Base-by-base conservation (phyloP, 75 land plant genomes). In the Pseudotsuga menziesii region DNA sequence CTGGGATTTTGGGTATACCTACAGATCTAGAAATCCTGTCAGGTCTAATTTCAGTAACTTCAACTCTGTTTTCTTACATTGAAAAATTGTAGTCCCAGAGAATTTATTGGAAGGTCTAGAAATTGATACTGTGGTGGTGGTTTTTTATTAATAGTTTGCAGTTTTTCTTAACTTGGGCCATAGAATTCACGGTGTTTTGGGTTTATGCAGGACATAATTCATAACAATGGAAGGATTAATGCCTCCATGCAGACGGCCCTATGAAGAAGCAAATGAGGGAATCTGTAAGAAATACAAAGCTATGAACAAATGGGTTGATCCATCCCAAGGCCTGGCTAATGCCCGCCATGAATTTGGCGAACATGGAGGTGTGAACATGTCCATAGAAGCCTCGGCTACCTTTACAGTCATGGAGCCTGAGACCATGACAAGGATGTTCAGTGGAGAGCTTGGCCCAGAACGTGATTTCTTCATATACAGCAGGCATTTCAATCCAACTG, bases 361-460 rank as follows among this genome's bases (percentile, higher is more conserved):
- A 81, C 95, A 95, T 78, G 98, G 98, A n/a, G 98, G 98, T 69
- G 96, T 95, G 55, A 95, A 95, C 80, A 95, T 95, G 98, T 92
- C 95, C 59, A 95, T 95, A 77, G 98, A 95, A 77, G 95, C 95
- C 19, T 92, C 95, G 4, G 87, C 95, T 58, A 95, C 98, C 32
- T 95, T 95, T 89, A 95, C 98, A 4, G 98, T 95, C 67, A 93
- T 95, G 98, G 98, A 95, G 81, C 89, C 98, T 27, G 98, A 95
- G 77, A 95, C 98, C 39, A 84, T 95, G 90, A 29, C 32, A 29
- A 29, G 1, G 32, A 29, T 29, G 32, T 29, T 29, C 81, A 58
- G 78, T 36, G 98, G 98, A 8, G 89, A 92, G 82, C 91, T 95
- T 52, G 98, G 98, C 55, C 93, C 98, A 5, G 95, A 92, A 57